A percentile compares a stretch with the other conserved stretches of the same genome.
Conservation (phyloP, 306 rosid species). For the Vicia faba region DNA sequence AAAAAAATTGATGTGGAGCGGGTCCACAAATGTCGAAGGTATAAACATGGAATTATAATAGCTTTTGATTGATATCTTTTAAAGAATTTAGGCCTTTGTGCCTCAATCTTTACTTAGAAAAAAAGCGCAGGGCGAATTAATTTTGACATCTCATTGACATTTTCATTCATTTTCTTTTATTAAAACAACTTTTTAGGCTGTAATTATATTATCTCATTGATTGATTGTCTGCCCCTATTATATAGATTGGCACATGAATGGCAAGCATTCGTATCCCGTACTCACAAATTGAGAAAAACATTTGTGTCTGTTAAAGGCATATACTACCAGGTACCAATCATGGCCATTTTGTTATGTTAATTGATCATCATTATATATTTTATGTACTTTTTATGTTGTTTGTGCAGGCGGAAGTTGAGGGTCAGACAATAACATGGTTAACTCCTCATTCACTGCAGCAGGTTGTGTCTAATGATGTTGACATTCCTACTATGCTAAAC, state of each 20-base stretch:
- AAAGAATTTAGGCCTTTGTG: background rate
- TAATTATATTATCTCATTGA: background rate
- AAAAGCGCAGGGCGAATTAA: too few species aligned
- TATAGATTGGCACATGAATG: slow-evolving; percentile 89
- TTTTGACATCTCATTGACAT: too few species aligned
- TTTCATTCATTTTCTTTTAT: too few species aligned
- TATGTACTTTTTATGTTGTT: slow-evolving; percentile 27
- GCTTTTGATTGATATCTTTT: background rate
- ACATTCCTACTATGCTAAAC: slow-evolving; percentile 69
- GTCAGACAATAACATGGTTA: slow-evolving; percentile 85
- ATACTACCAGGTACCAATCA: slow-evolving; percentile 72
- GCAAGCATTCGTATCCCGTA: slow-evolving; percentile 82
- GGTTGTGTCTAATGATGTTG: slow-evolving; percentile 71
- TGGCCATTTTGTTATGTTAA: slow-evolving; percentile 4
- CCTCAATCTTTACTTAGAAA: background rate
- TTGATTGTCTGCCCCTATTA: slow-evolving; percentile 16
- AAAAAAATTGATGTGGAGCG: slow-evolving; percentile 70
- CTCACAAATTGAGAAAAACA: slow-evolving; percentile 76
- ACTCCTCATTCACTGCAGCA: slow-evolving; percentile 93
- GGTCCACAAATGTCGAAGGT: slow-evolving; percentile 64
- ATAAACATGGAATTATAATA: background rate
- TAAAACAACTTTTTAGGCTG: too few species aligned
- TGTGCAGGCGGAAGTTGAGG: slow-evolving; percentile 77
- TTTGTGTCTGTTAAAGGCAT: slow-evolving; percentile 89
- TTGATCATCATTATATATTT: background rate